Base-by-base conservation (phyloP, 2,329 filamentous ascomycete species). In the Annulohypoxylon truncatum region DNA sequence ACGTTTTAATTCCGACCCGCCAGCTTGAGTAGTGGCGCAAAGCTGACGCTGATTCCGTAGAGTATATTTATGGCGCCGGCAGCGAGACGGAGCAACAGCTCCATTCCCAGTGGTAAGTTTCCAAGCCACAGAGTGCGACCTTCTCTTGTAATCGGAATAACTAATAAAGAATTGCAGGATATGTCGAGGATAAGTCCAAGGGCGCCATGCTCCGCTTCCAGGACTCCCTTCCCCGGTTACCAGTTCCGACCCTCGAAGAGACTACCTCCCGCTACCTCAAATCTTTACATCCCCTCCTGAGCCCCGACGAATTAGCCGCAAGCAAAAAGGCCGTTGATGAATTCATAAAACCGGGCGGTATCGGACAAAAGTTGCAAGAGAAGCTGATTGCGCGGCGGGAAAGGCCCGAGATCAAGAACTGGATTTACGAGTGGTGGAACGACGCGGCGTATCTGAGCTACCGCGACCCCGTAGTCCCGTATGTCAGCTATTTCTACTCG, bases 401-500 rank as follows among this genome's bases (percentile, higher is more conserved):
- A 72, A 89, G 97, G 71, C 90, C 94, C 52, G 90, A 92, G 68
- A 82, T 87, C 77, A 93, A 92, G 83, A 99, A 98, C 82, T 99
- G 96, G 96, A 85, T 99, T 61, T 90, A 91, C 73, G 95, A 99
- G 73, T 99, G 96, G 96, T 99, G 96, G 96, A 98, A 99, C 79
- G 89, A 97, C 56, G 89, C 90, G 3, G 96, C 96, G 63, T 99
- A 99, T 82, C 89, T 99, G 71, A 87, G 83, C 71, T 98, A 98
- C 84, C 92, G 95, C 71, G 96, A 98, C 79, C 96, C 96, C 9
- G 93, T 99, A 48, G 92, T 98, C 15, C 96, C 96, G 67, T 99
- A 98, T 78, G 96, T 99, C 76, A 97, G 93, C 81, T 99, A 99
- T 87, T 99, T 99, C 84, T 99, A 99, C 84, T 97, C 94, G 59